Evolutionary conservation across 805 yeast genomes (phyloP).

Genomic region (Pichia manshurica): DNA sequence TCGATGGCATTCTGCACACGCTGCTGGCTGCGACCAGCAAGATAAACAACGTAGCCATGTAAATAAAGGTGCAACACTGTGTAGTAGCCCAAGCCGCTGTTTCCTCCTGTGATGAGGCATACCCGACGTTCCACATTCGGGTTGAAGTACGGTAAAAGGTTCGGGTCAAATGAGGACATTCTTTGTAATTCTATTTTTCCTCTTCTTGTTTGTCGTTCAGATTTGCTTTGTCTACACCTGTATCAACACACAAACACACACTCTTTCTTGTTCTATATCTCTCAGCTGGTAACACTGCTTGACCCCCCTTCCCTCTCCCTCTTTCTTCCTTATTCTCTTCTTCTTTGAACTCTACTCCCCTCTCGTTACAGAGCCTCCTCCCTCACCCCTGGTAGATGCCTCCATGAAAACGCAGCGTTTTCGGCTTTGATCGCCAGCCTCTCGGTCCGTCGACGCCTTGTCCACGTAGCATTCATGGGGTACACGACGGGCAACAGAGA

Average conservation of each 20-base stretch:
- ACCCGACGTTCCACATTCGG: conserved; percentile 52
- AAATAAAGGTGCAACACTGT: conserved; percentile 69
- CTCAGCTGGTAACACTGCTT: background rate
- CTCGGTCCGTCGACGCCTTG: no score
- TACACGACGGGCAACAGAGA: no score
- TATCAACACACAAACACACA: no score
- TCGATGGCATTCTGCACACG: conserved; percentile 53
- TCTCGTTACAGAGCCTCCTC: no score
- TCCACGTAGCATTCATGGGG: no score
- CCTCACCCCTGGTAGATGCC: no score
- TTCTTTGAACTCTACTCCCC: background rate
- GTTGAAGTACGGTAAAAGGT: conserved; percentile 53
- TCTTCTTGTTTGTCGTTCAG: background rate
- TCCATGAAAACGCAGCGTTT: no score
- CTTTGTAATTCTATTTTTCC: background rate
- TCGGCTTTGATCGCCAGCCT: no score
- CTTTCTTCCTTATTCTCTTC: background rate
- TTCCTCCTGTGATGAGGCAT: conserved; percentile 77
- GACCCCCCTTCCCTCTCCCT: background rate
- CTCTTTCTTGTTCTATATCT: background rate
- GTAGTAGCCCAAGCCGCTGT: conserved; percentile 74
- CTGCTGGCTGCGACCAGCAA: conserved; percentile 61
- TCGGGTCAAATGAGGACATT: conserved; percentile 34
- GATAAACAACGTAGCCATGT: conserved; percentile 72
- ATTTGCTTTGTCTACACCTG: no score